phyloP scores from a whole-genome alignment of 139 green algal species.

The Marvania coccoides region DNA sequence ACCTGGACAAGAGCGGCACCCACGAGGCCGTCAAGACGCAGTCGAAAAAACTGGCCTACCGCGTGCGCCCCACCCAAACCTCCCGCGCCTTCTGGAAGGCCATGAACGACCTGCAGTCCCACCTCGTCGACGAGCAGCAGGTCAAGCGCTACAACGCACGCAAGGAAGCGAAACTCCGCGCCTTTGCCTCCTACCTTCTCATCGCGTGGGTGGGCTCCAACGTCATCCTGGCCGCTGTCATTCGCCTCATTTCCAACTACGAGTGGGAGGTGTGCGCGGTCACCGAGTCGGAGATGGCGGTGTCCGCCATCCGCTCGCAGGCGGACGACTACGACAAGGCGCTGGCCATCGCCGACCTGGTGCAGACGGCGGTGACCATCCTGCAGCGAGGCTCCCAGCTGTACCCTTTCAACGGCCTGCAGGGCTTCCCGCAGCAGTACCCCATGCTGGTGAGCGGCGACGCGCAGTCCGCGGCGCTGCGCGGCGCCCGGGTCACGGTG shows the following conservation, averaged over 20 bases:
- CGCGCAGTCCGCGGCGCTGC: background rate
- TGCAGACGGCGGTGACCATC: slow-evolving; percentile 29
- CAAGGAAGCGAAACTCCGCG: background rate
- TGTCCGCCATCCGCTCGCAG: slow-evolving; percentile 17
- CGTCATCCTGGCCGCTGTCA: background rate
- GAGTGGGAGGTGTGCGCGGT: slow-evolving; percentile 7
- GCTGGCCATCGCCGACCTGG: slow-evolving; percentile 27
- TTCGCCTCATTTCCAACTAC: background rate
- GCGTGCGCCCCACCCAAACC: background rate
- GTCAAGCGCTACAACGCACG: slow-evolving; percentile 9
- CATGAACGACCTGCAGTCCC: slow-evolving; percentile 1
- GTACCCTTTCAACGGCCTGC: slow-evolving; percentile 10
- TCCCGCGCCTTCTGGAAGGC: slow-evolving; percentile 5
- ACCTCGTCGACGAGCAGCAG: background rate
- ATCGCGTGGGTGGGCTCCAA: slow-evolving; percentile 12
- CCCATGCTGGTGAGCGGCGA: slow-evolving; percentile 11
- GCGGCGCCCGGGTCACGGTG: slow-evolving; percentile 7
- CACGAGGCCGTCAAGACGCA: slow-evolving; percentile 11
- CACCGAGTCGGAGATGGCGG: slow-evolving; percentile 7
- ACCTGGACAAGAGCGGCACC: slow-evolving; percentile 26
- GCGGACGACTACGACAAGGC: slow-evolving; percentile 26
- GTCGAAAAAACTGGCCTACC: slow-evolving; percentile 4
- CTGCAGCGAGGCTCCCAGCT: slow-evolving; percentile 10
- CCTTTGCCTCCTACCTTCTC: slow-evolving; percentile 6
- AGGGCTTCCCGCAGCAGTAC: background rate